A percentile compares a stretch with the other conserved stretches of the same genome.
These are phyloP conservation scores for Sporothrix humicola DNA, from an alignment of 2,329 filamentous ascomycete genomes.

Conservation along the genomic window DNA sequence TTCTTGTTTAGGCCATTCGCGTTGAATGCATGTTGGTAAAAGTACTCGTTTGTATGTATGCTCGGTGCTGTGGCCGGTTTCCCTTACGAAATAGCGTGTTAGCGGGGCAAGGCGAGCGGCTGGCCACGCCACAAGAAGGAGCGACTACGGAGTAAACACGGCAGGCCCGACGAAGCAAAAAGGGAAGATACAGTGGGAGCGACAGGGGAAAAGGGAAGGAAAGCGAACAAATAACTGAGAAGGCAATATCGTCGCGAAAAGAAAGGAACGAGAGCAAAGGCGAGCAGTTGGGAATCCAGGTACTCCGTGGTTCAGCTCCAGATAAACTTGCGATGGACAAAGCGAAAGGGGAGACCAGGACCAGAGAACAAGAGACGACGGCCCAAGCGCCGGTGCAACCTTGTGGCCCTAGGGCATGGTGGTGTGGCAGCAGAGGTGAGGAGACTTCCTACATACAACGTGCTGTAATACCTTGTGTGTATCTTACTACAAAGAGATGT, in stretches of 20 bases:
- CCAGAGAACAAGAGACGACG: slow-evolving; percentile 19
- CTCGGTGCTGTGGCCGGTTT: neutral
- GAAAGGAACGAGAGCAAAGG: neutral
- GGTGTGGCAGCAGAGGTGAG: neutral
- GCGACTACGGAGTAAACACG: slow-evolving; percentile 18
- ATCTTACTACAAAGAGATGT: too few species aligned
- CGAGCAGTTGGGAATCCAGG: neutral
- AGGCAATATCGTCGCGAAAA: neutral
- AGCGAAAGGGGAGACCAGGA: slow-evolving; percentile 11
- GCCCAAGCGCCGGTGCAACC: slow-evolving; percentile 25
- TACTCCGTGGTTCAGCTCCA: neutral
- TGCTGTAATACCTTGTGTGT: too few species aligned
- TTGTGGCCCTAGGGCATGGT: neutral
- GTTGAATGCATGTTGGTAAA: neutral
- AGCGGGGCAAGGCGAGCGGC: slow-evolving; percentile 11
- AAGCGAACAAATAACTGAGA: too few species aligned
- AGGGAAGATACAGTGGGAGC: neutral
- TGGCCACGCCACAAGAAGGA: slow-evolving; percentile 5
- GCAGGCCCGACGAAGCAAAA: slow-evolving; percentile 15
- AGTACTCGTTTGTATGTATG: neutral
- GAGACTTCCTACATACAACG: neutral
- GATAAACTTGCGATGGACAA: neutral
- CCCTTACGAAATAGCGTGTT: slow-evolving; percentile 7
- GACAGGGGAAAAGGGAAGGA: too few species aligned
- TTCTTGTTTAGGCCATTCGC: neutral